Conservation (phyloP, 1,139 yeast species). For the Sugiyamaella novakii region DNA sequence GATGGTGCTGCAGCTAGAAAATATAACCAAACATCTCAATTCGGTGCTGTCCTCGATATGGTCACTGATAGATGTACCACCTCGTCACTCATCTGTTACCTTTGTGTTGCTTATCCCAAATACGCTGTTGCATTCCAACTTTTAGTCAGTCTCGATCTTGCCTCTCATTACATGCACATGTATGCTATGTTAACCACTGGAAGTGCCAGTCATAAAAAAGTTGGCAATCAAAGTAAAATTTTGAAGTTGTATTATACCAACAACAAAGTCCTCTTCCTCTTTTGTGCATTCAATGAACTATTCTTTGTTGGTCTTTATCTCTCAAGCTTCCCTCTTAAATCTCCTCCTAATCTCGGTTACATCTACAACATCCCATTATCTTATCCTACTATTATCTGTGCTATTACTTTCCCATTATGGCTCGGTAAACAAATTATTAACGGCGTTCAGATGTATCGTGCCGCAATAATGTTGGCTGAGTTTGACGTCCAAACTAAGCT, state of each 20-base stretch:
- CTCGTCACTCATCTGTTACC: conserved; percentile 80
- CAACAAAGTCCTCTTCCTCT: conserved; percentile 76
- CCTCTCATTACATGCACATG: conserved; percentile 99
- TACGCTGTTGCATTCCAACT: conserved; percentile 76
- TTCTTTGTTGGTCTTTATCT: conserved; percentile 90
- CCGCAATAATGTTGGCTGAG: conserved; percentile 78
- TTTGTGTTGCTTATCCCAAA: conserved; percentile 76
- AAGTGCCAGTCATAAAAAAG: conserved; percentile 79
- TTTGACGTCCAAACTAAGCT: conserved; percentile 56
- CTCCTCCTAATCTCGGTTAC: conserved; percentile 47
- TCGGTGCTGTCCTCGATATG: conserved; percentile 98
- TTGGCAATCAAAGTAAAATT: conserved; percentile 71
- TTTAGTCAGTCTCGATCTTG: conserved; percentile 82
- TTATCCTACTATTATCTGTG: conserved; percentile 66
- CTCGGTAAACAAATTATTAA: conserved; percentile 88
- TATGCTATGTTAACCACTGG: conserved; percentile 87
- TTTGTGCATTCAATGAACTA: conserved; percentile 90
- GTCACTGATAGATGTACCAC: conserved; percentile 98
- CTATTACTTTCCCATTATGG: conserved; percentile 82
- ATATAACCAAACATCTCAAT: conserved; percentile 83
- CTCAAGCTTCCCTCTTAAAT: conserved; percentile 59
- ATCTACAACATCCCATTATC: conserved; percentile 51
- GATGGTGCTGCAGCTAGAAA: conserved; percentile 96
- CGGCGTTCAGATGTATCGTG: conserved; percentile 82
- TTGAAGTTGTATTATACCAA: conserved; percentile 85